phyloP scores from a whole-genome alignment of 257 asterid species.

The Perilla frutescens region DNA sequence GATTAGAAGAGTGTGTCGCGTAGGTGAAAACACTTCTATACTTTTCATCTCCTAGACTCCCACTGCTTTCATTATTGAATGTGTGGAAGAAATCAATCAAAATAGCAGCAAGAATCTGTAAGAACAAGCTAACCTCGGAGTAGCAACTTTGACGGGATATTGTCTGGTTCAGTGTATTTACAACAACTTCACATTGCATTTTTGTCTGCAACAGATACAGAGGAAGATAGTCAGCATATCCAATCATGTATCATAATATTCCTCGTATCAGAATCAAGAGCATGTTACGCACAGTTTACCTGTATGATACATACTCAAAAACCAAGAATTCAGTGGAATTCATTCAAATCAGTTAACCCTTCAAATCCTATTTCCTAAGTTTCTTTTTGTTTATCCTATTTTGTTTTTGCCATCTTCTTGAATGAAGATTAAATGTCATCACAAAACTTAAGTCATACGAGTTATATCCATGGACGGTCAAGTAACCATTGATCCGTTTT shows the following conservation, averaged over 20 bases:
- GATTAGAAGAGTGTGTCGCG: not conserved
- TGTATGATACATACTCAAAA: not conserved
- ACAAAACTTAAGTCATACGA: not conserved
- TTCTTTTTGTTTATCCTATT: not conserved
- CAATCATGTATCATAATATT: constrained; percentile 1
- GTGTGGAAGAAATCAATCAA: not conserved
- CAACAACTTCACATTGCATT: constrained; percentile 48
- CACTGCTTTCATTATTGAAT: not conserved
- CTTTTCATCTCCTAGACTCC: constrained; percentile 16
- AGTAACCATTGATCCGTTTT: constrained; percentile 6
- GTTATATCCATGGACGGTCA: not conserved
- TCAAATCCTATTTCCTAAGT: not conserved
- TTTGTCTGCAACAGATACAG: constrained; percentile 49
- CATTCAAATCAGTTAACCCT: no score
- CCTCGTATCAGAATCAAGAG: not conserved
- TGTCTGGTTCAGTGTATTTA: constrained; percentile 47
- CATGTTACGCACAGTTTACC: not conserved
- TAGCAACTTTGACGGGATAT: constrained; percentile 56
- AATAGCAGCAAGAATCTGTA: constrained; percentile 5
- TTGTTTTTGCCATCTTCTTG: constrained; percentile 4
- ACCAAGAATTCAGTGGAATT: not conserved
- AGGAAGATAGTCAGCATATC: constrained; percentile 23
- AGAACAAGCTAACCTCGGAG: constrained; percentile 51
- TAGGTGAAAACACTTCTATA: not conserved
- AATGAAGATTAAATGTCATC: constrained; percentile 1